Evolutionary conservation across 768 basidiomycete species (phyloP), one percentile per base, ranked within the genome.

Genomic region (Termitomyces sp.): DNA sequence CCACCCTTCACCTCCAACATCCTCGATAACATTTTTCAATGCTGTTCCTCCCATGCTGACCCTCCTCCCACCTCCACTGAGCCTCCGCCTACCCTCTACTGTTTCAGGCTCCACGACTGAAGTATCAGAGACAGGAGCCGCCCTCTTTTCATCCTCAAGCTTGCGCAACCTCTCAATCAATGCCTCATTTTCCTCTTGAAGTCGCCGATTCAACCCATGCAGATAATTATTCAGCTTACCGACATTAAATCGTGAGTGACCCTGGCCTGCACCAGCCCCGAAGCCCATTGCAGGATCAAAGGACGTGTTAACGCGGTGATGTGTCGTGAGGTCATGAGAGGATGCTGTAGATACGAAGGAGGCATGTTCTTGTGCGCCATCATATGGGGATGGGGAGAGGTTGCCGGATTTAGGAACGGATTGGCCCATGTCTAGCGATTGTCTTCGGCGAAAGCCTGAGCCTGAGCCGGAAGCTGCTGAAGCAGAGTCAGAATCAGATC

Each of bases 201-300:
- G 68, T 56, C 87, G 79, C 45, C 86, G 76, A 69, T 96, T 96
- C 52, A 96, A 75, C 10, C 88, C 86, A 70, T 95, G 91, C 65
- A 96, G 70, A 69, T 96, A 95, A 12, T 80, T 78, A 59, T 96
- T 95, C 61, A 96, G 71, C 71, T 94, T 96, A 18, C 81, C 80
- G 2, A 89, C 89, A 68, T 95, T 92, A 72, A 94, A 94, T 30
- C 87, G 77, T 16, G 87, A 86, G 32, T 91, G 82, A 18, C 85
- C 88, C 44, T 83, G 80, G 18, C 81, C 83, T 40, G 81, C 83
- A 26, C 81, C 81, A 6, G 80, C 79, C 9, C 84, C 87, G 48
- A 88, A 83, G 14, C 89, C 90, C 67, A 91, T 84, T 1, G 85
- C 82, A 26, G 90, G 90, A 65, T 94, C 94, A 60, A 94, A 92